These are phyloP conservation scores for Paecilomyces variotii DNA, from an alignment of 2,329 filamentous ascomycete species.

Conservation along the genomic window DNA sequence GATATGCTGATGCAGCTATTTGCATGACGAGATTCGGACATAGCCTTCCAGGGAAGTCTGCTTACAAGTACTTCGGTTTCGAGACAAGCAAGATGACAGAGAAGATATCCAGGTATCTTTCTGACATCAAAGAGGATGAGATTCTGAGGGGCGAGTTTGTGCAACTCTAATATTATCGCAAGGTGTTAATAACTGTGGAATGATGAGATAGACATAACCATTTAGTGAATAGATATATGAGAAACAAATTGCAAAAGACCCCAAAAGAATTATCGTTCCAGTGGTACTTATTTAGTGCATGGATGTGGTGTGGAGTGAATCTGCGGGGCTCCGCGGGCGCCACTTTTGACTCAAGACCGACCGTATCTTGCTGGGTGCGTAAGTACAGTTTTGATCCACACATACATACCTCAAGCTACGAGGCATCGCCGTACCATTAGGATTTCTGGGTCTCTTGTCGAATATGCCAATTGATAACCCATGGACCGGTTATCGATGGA, in stretches of 20 bases:
- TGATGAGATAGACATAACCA: background rate
- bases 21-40: conserved; percentile 39
- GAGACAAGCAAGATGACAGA: conserved; percentile 5
- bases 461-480: background rate
- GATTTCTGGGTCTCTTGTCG: too few relatives aligned
- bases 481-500: background rate
- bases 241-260: too few relatives aligned
- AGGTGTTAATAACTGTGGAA: background rate
- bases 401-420: too few relatives aligned
- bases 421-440: too few relatives aligned
- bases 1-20: conserved; percentile 44
- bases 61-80: conserved; percentile 19
- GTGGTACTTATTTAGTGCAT: too few relatives aligned
- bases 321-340: too few relatives aligned
- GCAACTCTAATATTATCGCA: conserved; percentile 1
- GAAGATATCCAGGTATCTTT: conserved; percentile 5
- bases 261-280: too few relatives aligned
- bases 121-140: conserved; percentile 1
- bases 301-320: too few relatives aligned
- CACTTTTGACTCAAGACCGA: too few relatives aligned
- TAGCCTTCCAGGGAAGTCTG: conserved; percentile 12
- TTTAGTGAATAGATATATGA: background rate
- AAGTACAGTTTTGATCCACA: too few relatives aligned
- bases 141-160: conserved; percentile 6
- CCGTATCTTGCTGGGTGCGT: too few relatives aligned